Evolutionary conservation across 2,329 filamentous ascomycete genomes (phyloP).

Genomic region (Aspergillus sergii): DNA sequence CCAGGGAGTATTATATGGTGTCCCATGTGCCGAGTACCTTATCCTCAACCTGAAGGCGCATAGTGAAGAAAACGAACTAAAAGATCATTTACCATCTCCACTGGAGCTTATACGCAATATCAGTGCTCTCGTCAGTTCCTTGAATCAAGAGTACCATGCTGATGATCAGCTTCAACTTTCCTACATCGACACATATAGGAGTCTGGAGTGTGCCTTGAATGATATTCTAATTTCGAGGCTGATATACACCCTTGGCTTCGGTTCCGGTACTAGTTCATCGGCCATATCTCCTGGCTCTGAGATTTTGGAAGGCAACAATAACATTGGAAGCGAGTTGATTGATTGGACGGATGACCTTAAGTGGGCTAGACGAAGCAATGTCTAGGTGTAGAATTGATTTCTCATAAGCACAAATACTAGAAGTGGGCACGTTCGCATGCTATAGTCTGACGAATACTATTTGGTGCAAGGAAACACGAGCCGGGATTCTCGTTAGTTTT

Average conservation of each 20-base stretch:
- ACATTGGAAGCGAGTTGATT: background rate
- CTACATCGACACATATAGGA: background rate
- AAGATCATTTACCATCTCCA: background rate
- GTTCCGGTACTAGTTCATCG: background rate
- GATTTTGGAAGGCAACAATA: background rate
- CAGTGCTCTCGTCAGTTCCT: background rate
- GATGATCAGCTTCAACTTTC: background rate
- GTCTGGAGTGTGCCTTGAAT: background rate
- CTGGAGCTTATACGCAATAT: background rate
- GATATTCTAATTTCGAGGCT: background rate
- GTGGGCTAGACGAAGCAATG: background rate
- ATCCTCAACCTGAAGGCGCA: background rate
- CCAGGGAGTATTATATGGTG: background rate
- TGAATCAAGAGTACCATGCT: background rate
- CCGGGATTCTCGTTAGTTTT: too few relatives aligned
- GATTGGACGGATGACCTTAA: background rate
- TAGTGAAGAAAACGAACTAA: background rate
- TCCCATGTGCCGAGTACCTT: background rate
- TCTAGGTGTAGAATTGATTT: background rate
- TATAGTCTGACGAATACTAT: background rate
- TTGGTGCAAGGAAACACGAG: too few relatives aligned
- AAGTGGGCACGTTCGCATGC: too few relatives aligned
- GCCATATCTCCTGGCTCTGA: background rate
- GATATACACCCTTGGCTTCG: background rate
- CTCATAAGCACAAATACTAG: background rate